These are phyloP conservation scores for Schizophyllum commune DNA, from an alignment of 1,284 basidiomycete species.

Conservation along the genomic window DNA sequence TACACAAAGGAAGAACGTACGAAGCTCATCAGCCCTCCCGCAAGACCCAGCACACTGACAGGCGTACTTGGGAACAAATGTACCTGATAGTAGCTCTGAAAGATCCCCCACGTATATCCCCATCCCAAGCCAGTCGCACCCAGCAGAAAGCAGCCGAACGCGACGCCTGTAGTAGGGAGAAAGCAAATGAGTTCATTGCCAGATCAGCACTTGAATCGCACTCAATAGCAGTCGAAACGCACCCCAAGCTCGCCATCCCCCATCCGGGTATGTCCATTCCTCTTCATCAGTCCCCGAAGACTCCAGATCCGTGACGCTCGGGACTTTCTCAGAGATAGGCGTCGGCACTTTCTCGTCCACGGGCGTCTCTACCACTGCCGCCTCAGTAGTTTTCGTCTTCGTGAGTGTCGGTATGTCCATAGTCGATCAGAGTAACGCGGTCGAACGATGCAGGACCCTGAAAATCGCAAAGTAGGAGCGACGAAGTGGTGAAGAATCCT, in stretches of 20 bases:
- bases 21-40: conserved; percentile 11
- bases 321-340: background rate
- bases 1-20: conserved; percentile 1
- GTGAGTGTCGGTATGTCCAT: background rate
- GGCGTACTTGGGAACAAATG: conserved; percentile 7
- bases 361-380: background rate
- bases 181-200: too few species aligned
- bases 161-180: conserved; percentile 11
- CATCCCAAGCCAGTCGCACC: conserved; percentile 11
- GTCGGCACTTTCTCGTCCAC: background rate
- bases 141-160: conserved; percentile 13
- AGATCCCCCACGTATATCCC: conserved; percentile 10
- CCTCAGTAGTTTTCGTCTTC: background rate
- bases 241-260: background rate
- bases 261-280: background rate
- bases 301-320: too few species aligned
- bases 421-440: too few species aligned
- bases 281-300: background rate
- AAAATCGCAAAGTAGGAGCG: too few species aligned
- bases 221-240: background rate
- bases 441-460: too few species aligned
- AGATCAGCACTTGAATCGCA: background rate
- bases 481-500: too few species aligned
- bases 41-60: conserved; percentile 13
- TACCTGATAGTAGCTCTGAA: conserved; percentile 14